Percentiles rank a stretch among this genome's conserved stretches.
Conservation (phyloP, 345 rosid species). For the Euphorbia tirucalli region DNA sequence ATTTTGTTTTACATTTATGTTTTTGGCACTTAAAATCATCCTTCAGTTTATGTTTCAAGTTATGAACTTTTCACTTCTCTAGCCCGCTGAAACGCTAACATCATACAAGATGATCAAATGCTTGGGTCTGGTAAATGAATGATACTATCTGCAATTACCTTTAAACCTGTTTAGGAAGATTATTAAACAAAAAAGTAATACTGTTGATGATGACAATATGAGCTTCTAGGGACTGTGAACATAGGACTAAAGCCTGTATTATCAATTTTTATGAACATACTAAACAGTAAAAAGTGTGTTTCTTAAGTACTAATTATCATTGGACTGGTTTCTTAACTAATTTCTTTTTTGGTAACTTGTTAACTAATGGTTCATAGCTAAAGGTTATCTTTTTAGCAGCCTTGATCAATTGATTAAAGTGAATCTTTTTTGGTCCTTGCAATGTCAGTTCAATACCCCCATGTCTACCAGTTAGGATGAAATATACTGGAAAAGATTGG, state of each 20-base stretch:
- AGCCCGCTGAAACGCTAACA: constrained; percentile 32
- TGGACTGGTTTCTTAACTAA: background rate
- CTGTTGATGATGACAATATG: background rate
- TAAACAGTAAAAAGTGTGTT: background rate
- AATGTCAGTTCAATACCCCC: constrained; percentile 27
- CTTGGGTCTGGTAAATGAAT: constrained; percentile 8
- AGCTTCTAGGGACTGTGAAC: background rate
- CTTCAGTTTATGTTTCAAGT: constrained; percentile 19
- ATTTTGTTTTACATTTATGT: background rate
- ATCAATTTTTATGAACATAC: background rate
- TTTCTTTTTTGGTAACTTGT: background rate
- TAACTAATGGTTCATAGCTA: constrained; percentile 1
- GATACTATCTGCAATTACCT: background rate
- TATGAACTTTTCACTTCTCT: constrained; percentile 14
- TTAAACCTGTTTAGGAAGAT: background rate
- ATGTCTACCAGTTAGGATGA: constrained; percentile 15
- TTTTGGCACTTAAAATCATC: constrained; percentile 19
- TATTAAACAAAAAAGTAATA: background rate
- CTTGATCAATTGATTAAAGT: constrained; percentile 17
- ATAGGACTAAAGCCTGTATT: background rate
- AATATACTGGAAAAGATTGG: background rate
- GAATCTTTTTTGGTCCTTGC: constrained; percentile 23
- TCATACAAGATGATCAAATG: constrained; percentile 61
- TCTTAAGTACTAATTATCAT: background rate
- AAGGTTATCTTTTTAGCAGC: constrained; percentile 11